Percentiles rank a stretch among this genome's conserved stretches.
These are phyloP conservation scores for Penicillium verrucosum DNA, from an alignment of 2,329 filamentous ascomycete species.

Conservation along the genomic window DNA sequence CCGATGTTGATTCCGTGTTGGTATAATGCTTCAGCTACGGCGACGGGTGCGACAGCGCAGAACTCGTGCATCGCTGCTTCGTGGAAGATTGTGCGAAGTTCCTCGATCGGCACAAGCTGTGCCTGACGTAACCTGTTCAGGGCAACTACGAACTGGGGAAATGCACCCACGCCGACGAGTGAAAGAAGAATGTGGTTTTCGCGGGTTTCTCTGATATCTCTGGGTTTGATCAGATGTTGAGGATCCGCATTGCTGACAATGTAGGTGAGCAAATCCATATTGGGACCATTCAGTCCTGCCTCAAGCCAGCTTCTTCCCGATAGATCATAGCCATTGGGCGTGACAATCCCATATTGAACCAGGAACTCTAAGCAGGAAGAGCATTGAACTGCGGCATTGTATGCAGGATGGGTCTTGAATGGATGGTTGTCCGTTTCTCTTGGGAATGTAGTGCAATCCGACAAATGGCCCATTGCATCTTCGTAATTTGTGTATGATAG, in stretches of 20 bases:
- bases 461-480: background rate
- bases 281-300: background rate
- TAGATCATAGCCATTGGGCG: background rate
- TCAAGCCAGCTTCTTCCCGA: constrained; percentile 4
- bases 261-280: constrained; percentile 1
- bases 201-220: background rate
- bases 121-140: background rate
- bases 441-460: background rate
- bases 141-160: background rate
- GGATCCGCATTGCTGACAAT: background rate
- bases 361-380: background rate
- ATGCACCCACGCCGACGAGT: background rate
- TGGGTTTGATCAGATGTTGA: background rate
- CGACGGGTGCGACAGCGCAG: background rate
- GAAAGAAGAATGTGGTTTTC: constrained; percentile 2
- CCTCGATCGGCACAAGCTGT: background rate
- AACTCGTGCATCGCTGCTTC: constrained; percentile 1
- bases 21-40: background rate
- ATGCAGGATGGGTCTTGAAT: constrained; percentile 1
- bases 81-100: constrained; percentile 1
- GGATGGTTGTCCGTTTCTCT: background rate
- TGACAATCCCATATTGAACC: background rate
- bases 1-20: constrained; percentile 4
- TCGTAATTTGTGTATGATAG: background rate
- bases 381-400: constrained; percentile 1